phyloP scores from a whole-genome alignment of 2,329 filamentous ascomycete species.

The Ceratocystis lukuohia region DNA sequence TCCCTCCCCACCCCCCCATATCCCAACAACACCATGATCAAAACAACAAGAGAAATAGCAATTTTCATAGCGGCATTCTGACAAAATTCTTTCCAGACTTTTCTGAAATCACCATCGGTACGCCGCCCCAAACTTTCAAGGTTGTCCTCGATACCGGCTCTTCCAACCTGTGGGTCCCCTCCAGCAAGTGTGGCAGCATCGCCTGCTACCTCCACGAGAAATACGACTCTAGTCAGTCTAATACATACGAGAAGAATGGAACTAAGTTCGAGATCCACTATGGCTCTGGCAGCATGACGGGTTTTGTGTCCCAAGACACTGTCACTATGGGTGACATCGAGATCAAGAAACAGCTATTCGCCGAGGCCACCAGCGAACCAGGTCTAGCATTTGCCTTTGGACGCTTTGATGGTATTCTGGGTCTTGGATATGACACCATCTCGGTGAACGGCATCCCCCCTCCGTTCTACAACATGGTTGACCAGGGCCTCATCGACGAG shows the following conservation, averaged over 20 bases:
- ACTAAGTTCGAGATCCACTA: conserved; percentile 86
- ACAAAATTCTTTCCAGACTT: conserved; percentile 50
- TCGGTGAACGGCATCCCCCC: conserved; percentile 93
- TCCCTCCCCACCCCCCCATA: no score
- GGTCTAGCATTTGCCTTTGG: conserved; percentile 96
- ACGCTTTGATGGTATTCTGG: conserved; percentile 91
- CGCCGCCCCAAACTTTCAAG: conserved; percentile 90
- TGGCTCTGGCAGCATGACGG: conserved; percentile 84
- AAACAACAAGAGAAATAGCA: no score
- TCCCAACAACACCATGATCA: no score
- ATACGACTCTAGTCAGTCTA: conserved; percentile 84
- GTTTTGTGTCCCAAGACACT: conserved; percentile 82
- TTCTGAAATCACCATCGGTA: conserved; percentile 88
- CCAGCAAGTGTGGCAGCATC: conserved; percentile 78
- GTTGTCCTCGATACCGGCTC: conserved; percentile 96
- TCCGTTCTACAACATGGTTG: conserved; percentile 90
- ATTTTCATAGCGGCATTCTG: no score
- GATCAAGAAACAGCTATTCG: conserved; percentile 84
- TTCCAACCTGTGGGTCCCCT: conserved; percentile 98
- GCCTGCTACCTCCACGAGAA: conserved; percentile 96
- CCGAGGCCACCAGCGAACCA: conserved; percentile 89
- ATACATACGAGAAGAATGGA: conserved; percentile 87
- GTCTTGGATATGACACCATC: conserved; percentile 87
- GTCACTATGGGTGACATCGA: conserved; percentile 78
- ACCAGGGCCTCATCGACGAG: conserved; percentile 81